Evolutionary conservation across 495 filamentous ascomycete species (phyloP).

Genomic region (Neurospora intermedia): DNA sequence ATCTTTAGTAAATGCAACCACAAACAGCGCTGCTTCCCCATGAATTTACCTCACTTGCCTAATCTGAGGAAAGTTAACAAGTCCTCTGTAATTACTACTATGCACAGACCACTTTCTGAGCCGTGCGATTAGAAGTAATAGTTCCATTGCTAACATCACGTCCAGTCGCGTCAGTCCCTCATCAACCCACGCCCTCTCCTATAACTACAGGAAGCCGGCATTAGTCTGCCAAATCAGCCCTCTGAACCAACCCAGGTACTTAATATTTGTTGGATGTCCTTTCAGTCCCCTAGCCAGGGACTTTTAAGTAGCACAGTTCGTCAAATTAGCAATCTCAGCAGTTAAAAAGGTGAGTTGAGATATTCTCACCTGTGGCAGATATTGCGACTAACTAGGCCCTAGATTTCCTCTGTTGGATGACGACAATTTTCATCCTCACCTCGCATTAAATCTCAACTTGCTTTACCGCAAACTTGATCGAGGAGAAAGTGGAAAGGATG

Average conservation of each 20-base stretch:
- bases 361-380: neutral
- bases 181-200: neutral
- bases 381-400: neutral
- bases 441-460: neutral
- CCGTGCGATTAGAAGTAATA: neutral
- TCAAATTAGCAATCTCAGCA: neutral
- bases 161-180: neutral
- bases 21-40: neutral
- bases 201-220: neutral
- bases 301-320: neutral
- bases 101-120: neutral
- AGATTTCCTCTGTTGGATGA: neutral
- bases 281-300: neutral
- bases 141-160: neutral
- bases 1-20: neutral
- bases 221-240: neutral
- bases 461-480: neutral
- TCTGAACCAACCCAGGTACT: neutral
- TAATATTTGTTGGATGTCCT: neutral
- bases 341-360: neutral
- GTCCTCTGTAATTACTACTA: neutral
- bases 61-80: neutral
- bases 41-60: neutral
- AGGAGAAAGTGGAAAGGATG: slow-evolving; percentile 1
- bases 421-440: neutral